A percentile compares a stretch with the other conserved stretches of the same genome.
phyloP scores from a whole-genome alignment of 306 rosid species.

The Quercus robur region DNA sequence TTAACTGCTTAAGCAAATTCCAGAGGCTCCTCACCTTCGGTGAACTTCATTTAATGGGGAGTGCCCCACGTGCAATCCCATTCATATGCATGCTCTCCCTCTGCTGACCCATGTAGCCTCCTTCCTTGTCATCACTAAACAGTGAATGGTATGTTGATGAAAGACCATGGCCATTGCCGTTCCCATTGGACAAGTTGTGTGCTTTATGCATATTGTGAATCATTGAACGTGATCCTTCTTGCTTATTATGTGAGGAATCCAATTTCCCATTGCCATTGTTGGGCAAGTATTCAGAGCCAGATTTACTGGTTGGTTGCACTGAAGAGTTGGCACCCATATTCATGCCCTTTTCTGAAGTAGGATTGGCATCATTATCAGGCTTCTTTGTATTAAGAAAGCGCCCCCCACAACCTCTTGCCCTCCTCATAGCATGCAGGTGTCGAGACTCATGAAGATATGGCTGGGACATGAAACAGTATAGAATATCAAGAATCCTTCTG shows the following conservation, averaged over 20 bases:
- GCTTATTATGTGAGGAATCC: conserved; percentile 30
- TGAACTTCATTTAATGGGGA: conserved; percentile 38
- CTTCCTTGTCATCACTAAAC: conserved; percentile 32
- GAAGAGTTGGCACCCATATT: conserved; percentile 24
- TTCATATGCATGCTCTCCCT: conserved; percentile 44
- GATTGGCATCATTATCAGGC: conserved; percentile 28
- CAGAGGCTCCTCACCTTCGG: conserved; percentile 24
- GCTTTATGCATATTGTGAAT: conserved; percentile 25
- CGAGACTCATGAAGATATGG: conserved; percentile 93
- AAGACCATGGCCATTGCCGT: conserved; percentile 28
- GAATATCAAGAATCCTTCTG: background rate
- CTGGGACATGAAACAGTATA: conserved; percentile 34
- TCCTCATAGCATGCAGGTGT: conserved; percentile 81
- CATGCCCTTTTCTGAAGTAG: conserved; percentile 27
- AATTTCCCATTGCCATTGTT: conserved; percentile 28
- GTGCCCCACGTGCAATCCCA: conserved; percentile 43
- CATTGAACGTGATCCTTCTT: conserved; percentile 24
- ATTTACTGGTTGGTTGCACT: conserved; percentile 16
- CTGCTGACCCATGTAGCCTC: conserved; percentile 38
- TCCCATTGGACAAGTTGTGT: conserved; percentile 27
- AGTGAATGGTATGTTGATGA: conserved; percentile 36
- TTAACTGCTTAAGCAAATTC: conserved; percentile 13
- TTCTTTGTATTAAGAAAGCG: conserved; percentile 83
- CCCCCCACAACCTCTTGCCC: conserved; percentile 88
- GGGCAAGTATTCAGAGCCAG: conserved; percentile 13